Percentiles rank a stretch among this genome's conserved stretches.
phyloP scores from a whole-genome alignment of 768 basidiomycete species.

The Aureoboletus auriporus region DNA sequence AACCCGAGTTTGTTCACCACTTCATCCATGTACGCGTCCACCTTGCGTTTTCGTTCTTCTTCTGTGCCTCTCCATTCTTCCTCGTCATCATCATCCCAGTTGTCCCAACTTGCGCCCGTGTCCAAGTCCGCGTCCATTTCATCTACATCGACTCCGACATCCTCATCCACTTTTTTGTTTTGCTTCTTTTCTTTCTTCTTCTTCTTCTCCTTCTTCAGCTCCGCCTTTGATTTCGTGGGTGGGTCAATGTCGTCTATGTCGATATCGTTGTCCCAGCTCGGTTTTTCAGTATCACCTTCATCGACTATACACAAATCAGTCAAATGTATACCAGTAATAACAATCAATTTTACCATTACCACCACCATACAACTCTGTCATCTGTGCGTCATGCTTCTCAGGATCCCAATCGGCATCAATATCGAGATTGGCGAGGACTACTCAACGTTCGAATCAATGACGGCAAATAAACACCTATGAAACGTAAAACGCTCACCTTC shows the following conservation, averaged over 20 bases:
- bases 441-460: neutral
- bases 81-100: slow-evolving; percentile 43
- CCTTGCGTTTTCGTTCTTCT: slow-evolving; percentile 78
- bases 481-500: slow-evolving; percentile 18
- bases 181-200: slow-evolving; percentile 54
- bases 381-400: slow-evolving; percentile 75
- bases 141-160: slow-evolving; percentile 44
- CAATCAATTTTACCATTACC: slow-evolving; percentile 34
- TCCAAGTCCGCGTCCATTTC: slow-evolving; percentile 60
- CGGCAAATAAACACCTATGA: neutral
- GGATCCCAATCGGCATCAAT: slow-evolving; percentile 95
- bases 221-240: slow-evolving; percentile 28
- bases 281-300: slow-evolving; percentile 58
- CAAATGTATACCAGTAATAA: neutral
- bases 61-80: slow-evolving; percentile 88
- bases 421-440: slow-evolving; percentile 68
- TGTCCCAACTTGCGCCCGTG: slow-evolving; percentile 32
- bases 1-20: slow-evolving; percentile 82
- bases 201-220: slow-evolving; percentile 15
- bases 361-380: slow-evolving; percentile 67
- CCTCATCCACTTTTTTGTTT: slow-evolving; percentile 34
- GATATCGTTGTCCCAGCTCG: slow-evolving; percentile 89
- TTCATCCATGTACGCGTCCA: slow-evolving; percentile 90
- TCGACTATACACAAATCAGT: slow-evolving; percentile 12
- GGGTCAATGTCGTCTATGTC: slow-evolving; percentile 64